Percentiles rank a stretch among this genome's conserved stretches.
Evolutionary conservation across 2,329 filamentous ascomycete species (phyloP).

Genomic region (Reticulascus tulasneorum): DNA sequence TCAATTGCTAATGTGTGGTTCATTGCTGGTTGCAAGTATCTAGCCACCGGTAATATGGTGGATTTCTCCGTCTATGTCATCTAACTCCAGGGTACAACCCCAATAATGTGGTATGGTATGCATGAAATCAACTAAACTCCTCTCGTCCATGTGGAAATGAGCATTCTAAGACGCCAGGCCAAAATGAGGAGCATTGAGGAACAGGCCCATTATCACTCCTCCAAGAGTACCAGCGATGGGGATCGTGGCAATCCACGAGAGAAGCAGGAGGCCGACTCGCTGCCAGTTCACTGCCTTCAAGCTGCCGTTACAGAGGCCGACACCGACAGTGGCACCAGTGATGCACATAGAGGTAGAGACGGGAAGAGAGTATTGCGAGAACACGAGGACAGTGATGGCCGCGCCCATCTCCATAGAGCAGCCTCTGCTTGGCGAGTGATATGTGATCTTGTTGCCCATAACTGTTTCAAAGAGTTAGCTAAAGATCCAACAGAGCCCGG

Average conservation of each 20-base stretch:
- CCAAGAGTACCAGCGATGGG: constrained; percentile 38
- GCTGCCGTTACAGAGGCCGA: constrained; percentile 72
- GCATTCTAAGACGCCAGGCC: not conserved
- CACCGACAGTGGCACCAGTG: constrained; percentile 73
- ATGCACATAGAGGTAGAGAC: constrained; percentile 79
- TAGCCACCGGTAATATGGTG: too few species aligned
- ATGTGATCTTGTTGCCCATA: constrained; percentile 79
- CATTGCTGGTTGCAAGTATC: too few species aligned
- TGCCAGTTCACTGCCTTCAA: constrained; percentile 72
- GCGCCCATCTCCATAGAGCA: constrained; percentile 79
- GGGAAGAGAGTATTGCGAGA: constrained; percentile 70
- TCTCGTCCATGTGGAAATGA: too few species aligned
- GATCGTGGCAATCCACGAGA: constrained; percentile 59
- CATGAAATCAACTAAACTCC: too few species aligned
- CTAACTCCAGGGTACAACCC: too few species aligned
- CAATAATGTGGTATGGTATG: too few species aligned
- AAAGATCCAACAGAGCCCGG: not conserved
- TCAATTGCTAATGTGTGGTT: too few species aligned
- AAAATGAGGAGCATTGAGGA: constrained; percentile 32
- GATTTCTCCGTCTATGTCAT: too few species aligned
- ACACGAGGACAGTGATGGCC: constrained; percentile 70
- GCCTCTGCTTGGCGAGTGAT: constrained; percentile 54
- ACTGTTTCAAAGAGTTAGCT: constrained; percentile 37
- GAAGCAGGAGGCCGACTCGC: constrained; percentile 62
- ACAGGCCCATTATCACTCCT: constrained; percentile 34